Conservation (phyloP, 2,329 filamentous ascomycete species). For the Orbilia quercus region DNA sequence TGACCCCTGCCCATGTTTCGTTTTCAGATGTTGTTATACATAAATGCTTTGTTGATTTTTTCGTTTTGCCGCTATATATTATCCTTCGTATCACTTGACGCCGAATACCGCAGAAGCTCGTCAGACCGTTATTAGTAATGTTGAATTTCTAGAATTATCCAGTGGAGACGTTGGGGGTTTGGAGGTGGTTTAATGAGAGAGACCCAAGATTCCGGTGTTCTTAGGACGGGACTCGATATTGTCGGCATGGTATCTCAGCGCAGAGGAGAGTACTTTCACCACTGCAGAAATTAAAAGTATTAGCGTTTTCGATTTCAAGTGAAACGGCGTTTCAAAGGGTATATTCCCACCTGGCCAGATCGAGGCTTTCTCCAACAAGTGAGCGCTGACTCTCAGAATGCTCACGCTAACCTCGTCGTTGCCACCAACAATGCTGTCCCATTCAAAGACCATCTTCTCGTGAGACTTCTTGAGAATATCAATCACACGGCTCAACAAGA, state of each 20-base stretch:
- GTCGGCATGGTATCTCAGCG: conserved; percentile 60
- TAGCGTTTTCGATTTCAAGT: neutral
- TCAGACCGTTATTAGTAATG: conserved; percentile 34
- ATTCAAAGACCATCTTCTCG: conserved; percentile 73
- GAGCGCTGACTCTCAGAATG: conserved; percentile 83
- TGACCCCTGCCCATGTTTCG: conserved; percentile 28
- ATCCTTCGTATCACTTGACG: conserved; percentile 24
- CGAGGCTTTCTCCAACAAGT: conserved; percentile 86
- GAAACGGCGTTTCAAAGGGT: neutral
- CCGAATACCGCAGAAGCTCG: conserved; percentile 10
- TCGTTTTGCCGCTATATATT: conserved; percentile 22
- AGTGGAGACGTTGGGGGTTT: conserved; percentile 5
- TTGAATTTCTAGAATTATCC: conserved; percentile 43
- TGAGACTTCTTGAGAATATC: conserved; percentile 82
- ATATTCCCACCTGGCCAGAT: conserved; percentile 84
- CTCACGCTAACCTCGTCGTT: conserved; percentile 83
- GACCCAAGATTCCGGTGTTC: conserved; percentile 45
- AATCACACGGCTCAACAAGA: conserved; percentile 82
- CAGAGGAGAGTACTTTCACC: conserved; percentile 56
- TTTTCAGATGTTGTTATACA: conserved; percentile 40
- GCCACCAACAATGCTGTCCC: conserved; percentile 58
- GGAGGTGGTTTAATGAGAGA: conserved; percentile 17
- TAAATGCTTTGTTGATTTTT: conserved; percentile 21
- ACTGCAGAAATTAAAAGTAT: conserved; percentile 8
- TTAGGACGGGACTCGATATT: conserved; percentile 60